Conservation (phyloP, 1,139 yeast species). For the Suhomyces maxii region DNA sequence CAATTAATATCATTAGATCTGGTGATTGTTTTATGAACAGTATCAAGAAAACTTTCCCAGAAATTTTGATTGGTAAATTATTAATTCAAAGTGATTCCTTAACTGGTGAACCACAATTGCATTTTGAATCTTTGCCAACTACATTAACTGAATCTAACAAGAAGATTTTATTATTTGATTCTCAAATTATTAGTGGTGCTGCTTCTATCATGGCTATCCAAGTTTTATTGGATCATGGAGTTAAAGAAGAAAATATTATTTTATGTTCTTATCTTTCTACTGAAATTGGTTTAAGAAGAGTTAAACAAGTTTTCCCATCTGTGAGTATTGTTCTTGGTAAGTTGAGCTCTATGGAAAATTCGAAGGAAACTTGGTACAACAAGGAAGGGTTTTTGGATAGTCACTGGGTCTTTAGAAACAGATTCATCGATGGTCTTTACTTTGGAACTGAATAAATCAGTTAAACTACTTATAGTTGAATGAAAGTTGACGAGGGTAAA, state of each 20-base stretch:
- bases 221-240: slow-evolving; percentile 79
- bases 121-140: slow-evolving; percentile 67
- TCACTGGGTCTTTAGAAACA: slow-evolving; percentile 63
- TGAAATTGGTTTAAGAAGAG: slow-evolving; percentile 75
- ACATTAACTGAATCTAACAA: slow-evolving; percentile 25
- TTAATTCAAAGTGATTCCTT: slow-evolving; percentile 82
- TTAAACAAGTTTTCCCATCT: slow-evolving; percentile 69
- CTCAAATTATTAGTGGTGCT: slow-evolving; percentile 89
- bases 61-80: slow-evolving; percentile 75
- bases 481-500: neutral
- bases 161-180: slow-evolving; percentile 72
- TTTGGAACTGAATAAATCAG: slow-evolving; percentile 58
- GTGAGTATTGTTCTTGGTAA: slow-evolving; percentile 72
- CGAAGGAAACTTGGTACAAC: slow-evolving; percentile 28
- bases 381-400: slow-evolving; percentile 41
- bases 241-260: slow-evolving; percentile 60
- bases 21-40: slow-evolving; percentile 91
- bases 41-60: slow-evolving; percentile 72
- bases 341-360: slow-evolving; percentile 44
- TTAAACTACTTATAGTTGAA: neutral
- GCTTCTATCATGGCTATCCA: slow-evolving; percentile 94
- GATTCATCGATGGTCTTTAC: slow-evolving; percentile 76
- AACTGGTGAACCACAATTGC: slow-evolving; percentile 93
- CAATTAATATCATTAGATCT: slow-evolving; percentile 80
- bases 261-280: slow-evolving; percentile 76